A percentile compares a stretch with the other conserved stretches of the same genome.
phyloP scores from a whole-genome alignment of 768 basidiomycete genomes.

The Hygrocybe punicea region DNA sequence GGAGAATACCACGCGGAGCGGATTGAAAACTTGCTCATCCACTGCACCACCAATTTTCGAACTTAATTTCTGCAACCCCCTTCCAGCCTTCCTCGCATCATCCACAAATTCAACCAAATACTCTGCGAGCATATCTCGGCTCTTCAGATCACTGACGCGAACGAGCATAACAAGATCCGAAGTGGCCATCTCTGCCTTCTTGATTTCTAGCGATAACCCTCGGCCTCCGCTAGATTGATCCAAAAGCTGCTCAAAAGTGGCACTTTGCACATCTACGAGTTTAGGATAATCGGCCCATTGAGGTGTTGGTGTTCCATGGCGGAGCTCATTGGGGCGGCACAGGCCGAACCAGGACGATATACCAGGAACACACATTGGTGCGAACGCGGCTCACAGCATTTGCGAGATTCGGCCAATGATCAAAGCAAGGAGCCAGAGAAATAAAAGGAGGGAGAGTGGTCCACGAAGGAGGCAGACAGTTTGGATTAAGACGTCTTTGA shows the following conservation, averaged over 20 bases:
- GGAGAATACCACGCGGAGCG: background rate
- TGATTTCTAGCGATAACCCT: conserved; percentile 60
- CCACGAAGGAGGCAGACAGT: conserved; percentile 50
- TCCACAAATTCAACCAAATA: conserved; percentile 51
- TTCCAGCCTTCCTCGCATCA: conserved; percentile 58
- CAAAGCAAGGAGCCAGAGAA: conserved; percentile 49
- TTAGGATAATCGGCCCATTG: conserved; percentile 59
- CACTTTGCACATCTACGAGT: conserved; percentile 57
- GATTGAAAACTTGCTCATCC: conserved; percentile 44
- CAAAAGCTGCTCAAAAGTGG: conserved; percentile 59
- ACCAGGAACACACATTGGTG: conserved; percentile 64
- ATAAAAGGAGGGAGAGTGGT: conserved; percentile 55
- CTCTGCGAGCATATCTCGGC: conserved; percentile 53
- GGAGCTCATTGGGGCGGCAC: conserved; percentile 30
- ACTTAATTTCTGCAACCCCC: conserved; percentile 58
- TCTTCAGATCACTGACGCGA: conserved; percentile 57
- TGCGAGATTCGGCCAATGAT: conserved; percentile 40
- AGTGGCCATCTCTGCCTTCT: conserved; percentile 76
- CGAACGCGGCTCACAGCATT: conserved; percentile 46
- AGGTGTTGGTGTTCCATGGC: conserved; percentile 21
- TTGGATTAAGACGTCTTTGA: conserved; percentile 45
- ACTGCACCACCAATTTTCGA: conserved; percentile 68
- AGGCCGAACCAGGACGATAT: conserved; percentile 44
- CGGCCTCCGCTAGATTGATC: conserved; percentile 58
- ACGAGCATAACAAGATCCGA: conserved; percentile 63